These are phyloP conservation scores for Cladosporium sp. DNA, from an alignment of 2,329 filamentous ascomycete genomes.

Conservation along the genomic window DNA sequence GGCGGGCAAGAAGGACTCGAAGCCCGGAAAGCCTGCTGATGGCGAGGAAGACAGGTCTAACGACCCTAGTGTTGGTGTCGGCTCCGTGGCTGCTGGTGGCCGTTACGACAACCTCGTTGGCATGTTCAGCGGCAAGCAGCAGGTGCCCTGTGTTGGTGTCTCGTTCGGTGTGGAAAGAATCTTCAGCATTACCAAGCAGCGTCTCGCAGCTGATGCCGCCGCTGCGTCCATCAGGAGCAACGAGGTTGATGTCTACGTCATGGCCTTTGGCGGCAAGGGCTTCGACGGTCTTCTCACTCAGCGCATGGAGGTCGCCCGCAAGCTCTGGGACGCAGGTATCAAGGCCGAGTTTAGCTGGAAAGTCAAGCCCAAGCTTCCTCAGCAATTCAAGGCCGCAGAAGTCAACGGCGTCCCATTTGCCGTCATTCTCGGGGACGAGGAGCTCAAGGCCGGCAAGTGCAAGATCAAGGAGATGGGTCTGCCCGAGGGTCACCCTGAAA, in stretches of 20 bases:
- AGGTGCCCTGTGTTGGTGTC: constrained; percentile 85
- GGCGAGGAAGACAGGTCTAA: constrained; percentile 64
- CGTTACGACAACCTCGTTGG: constrained; percentile 89
- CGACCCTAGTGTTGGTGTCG: constrained; percentile 76
- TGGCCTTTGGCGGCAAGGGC: constrained; percentile 86
- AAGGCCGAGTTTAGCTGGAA: constrained; percentile 90
- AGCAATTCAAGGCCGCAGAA: constrained; percentile 90
- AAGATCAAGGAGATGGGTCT: constrained; percentile 83
- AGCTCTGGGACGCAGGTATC: constrained; percentile 80
- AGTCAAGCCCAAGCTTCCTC: constrained; percentile 77
- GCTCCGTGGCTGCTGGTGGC: constrained; percentile 81
- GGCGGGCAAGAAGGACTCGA: constrained; percentile 46
- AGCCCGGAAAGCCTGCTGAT: constrained; percentile 39
- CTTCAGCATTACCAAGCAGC: constrained; percentile 82
- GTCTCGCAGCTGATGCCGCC: constrained; percentile 57
- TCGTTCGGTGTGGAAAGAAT: constrained; percentile 95
- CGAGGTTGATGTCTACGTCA: constrained; percentile 86
- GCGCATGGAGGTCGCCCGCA: constrained; percentile 71
- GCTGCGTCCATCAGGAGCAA: constrained; percentile 54
- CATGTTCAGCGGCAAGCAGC: constrained; percentile 73
- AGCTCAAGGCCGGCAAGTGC: constrained; percentile 74
- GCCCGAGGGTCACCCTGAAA: constrained; percentile 76
- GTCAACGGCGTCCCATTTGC: constrained; percentile 72
- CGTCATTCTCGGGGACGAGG: constrained; percentile 85
- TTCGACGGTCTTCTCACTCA: constrained; percentile 75